Evolutionary conservation across 2,329 filamentous ascomycete genomes (phyloP).

Genomic region (Alternaria conjuncta): DNA sequence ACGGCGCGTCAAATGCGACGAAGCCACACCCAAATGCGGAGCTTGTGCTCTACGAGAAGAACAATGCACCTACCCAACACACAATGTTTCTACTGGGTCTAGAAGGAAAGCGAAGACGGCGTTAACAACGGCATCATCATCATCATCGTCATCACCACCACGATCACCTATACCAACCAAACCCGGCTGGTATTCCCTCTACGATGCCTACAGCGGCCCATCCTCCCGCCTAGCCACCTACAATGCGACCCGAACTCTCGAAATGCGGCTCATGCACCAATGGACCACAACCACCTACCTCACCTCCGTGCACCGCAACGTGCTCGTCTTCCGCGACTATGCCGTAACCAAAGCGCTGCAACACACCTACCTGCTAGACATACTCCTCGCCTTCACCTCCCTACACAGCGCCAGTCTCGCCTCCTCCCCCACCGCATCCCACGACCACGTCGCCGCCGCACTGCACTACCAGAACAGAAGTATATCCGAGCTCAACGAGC

Average conservation of each 20-base stretch:
- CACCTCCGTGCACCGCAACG: background rate
- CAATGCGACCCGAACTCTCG: background rate
- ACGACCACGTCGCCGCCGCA: background rate
- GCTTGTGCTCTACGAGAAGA: background rate
- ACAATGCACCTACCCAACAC: background rate
- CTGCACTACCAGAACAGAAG: background rate
- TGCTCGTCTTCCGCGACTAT: background rate
- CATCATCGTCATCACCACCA: background rate
- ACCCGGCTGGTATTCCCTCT: background rate
- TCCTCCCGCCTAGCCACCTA: background rate
- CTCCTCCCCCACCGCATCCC: background rate
- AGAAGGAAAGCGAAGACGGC: background rate
- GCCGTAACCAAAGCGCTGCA: background rate
- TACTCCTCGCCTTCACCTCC: background rate
- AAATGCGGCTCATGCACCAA: background rate
- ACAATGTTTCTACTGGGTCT: background rate
- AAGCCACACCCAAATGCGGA: background rate
- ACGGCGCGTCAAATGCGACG: background rate
- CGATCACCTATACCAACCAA: background rate
- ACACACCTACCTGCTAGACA: background rate
- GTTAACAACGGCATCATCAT: background rate
- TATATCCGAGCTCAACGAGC: background rate
- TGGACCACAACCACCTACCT: background rate
- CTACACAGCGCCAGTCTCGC: background rate
- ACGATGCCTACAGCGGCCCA: background rate